Base-by-base conservation (phyloP, 2,329 filamentous ascomycete species). In the Trichoderma citrinoviride region DNA sequence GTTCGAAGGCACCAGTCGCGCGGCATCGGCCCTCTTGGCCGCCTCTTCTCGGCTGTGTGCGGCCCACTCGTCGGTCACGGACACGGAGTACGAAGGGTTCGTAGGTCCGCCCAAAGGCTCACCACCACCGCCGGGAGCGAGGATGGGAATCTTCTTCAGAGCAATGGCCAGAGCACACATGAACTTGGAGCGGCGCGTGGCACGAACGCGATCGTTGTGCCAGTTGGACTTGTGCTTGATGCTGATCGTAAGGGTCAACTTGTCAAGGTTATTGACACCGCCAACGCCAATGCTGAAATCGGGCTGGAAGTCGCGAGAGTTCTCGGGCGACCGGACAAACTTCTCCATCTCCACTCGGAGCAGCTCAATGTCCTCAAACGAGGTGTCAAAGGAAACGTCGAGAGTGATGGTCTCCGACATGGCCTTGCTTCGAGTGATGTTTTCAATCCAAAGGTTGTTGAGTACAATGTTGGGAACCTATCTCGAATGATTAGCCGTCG, bases 361-460 rank as follows among this genome's bases (percentile, higher is more conserved):
- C 8, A 92, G 82, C 74, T 97, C 92, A 67, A 98, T 86, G 67
- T 98, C 93, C 70, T 96, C 92, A 62, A 98, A 94, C 0, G 84
- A 86, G 0, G 95, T 98, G 71, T 93, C 92, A 73, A 91, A 98
- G 5, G 88, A 88, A 65, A 97, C 88, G 67, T 90, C 90, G 58
- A 98, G 81, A 12, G 89, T 86, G 60, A 98, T 83, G 58, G 87
- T 87, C 77, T 96, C 95, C 68, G 89, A 90, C 94, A 97, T 97
- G 54, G 93, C 89, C 76, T 92, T 93, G 74, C 91, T 94, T 61
- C 95, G 90, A 10, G 90, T 90, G 68, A 97, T 86, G 75, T 99
- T 99, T 76, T 98, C 94, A 63, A 99, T 89, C 90, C 93, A 97
- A n/a, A 93, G 80, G 60, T 87, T 90, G 81, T 98, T 98, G 61